Evolutionary conservation across 345 rosid species (phyloP).

Genomic region (Eucalyptus marginata): DNA sequence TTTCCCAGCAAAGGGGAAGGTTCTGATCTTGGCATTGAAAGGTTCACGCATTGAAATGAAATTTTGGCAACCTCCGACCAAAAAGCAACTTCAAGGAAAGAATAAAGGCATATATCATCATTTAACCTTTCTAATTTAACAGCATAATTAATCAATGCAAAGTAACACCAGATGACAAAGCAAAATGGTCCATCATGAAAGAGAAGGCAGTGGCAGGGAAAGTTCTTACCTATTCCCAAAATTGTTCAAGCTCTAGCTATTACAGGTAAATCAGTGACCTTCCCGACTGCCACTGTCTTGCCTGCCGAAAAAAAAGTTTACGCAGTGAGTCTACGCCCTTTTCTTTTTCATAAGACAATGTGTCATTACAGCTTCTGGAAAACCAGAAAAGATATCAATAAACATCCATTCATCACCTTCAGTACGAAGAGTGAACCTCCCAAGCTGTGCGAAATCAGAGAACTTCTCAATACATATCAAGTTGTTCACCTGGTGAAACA

Average conservation of each 20-base stretch:
- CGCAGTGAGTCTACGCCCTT: background rate
- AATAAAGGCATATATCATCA: background rate
- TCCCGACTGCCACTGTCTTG: conserved; percentile 35
- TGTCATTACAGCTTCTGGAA: background rate
- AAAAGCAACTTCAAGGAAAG: background rate
- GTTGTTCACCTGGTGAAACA: conserved; percentile 44
- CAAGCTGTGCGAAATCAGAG: conserved; percentile 79
- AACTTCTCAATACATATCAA: conserved; percentile 76
- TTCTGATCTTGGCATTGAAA: background rate
- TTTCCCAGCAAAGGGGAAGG: background rate
- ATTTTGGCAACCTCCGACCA: background rate
- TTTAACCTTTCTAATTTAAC: background rate
- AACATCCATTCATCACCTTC: conserved; percentile 38
- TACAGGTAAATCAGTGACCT: conserved; percentile 19
- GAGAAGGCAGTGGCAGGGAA: background rate
- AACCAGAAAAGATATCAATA: background rate
- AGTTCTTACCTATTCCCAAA: conserved; percentile 7
- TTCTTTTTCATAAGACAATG: background rate
- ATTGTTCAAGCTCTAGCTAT: conserved; percentile 12
- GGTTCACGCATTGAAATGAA: background rate
- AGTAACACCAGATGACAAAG: background rate
- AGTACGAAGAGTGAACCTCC: conserved; percentile 93
- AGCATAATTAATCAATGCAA: background rate
- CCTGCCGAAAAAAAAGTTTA: conserved; percentile 2
- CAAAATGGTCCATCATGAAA: background rate